Evolutionary conservation across 129 eudicot genomes (phyloP).

Genomic region (Centella asiatica): DNA sequence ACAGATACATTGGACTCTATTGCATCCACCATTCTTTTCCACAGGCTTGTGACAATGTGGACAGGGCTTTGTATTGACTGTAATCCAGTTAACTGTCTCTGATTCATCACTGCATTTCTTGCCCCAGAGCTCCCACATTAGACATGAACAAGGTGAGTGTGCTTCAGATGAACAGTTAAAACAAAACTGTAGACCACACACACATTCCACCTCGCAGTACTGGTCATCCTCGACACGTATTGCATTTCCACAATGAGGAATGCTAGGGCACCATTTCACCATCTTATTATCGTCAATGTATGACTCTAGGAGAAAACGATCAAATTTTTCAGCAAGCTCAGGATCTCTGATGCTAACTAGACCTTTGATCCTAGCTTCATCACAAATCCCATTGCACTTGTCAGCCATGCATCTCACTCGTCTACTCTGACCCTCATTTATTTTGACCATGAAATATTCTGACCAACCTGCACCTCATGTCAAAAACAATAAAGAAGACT

Average conservation of each 20-base stretch:
- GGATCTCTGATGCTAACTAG: constrained; percentile 39
- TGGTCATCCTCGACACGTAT: constrained; percentile 55
- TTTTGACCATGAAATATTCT: constrained; percentile 59
- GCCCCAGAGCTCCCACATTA: constrained; percentile 71
- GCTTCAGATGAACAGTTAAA: constrained; percentile 57
- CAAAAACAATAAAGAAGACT: neutral
- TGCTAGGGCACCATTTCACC: constrained; percentile 90
- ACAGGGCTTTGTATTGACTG: constrained; percentile 44
- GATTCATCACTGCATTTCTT: constrained; percentile 50
- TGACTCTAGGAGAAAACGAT: constrained; percentile 55
- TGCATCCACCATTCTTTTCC: constrained; percentile 78
- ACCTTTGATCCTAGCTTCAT: constrained; percentile 45
- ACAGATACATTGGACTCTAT: constrained; percentile 41
- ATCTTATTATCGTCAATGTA: constrained; percentile 72
- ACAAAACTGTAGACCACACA: constrained; percentile 73
- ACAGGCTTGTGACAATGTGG: constrained; percentile 69
- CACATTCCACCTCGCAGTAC: constrained; percentile 67
- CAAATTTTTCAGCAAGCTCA: constrained; percentile 53
- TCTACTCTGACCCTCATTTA: constrained; percentile 78
- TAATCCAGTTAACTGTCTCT: constrained; percentile 48
- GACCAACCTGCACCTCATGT: constrained; percentile 54
- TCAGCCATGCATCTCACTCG: constrained; percentile 74
- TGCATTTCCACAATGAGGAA: constrained; percentile 87
- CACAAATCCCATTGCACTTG: constrained; percentile 58
- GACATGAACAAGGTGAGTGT: constrained; percentile 89